These are phyloP conservation scores for Glycine tomentella DNA, from an alignment of 306 rosid genomes.

Conservation along the genomic window DNA sequence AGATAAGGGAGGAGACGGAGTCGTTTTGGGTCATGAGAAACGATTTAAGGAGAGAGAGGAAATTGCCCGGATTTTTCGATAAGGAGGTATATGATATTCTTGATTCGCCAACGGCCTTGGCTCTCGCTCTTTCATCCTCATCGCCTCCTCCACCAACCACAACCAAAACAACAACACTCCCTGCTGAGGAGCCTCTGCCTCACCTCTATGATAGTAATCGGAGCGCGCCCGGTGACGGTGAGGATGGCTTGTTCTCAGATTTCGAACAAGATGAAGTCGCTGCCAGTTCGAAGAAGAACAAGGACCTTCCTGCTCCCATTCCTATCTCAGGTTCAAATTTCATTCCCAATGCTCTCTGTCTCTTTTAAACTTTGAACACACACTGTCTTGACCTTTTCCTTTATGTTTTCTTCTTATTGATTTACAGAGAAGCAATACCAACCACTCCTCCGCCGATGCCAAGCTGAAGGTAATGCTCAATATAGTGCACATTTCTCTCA, in stretches of 20 bases:
- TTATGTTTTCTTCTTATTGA: not conserved
- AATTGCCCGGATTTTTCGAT: conserved; percentile 83
- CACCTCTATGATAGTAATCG: conserved; percentile 59
- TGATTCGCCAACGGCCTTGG: conserved; percentile 52
- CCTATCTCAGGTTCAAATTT: conserved; percentile 66
- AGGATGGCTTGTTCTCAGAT: conserved; percentile 78
- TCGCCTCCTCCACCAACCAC: not conserved
- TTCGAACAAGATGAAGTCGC: conserved; percentile 70
- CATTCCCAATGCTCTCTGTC: not conserved
- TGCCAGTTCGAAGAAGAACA: conserved; percentile 37
- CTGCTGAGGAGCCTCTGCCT: not conserved
- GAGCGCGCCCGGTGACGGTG: conserved; percentile 50
- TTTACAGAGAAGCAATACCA: conserved; percentile 60
- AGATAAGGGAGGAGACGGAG: conserved; percentile 69
- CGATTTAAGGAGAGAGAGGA: conserved; percentile 78
- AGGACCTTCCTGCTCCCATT: conserved; percentile 54
- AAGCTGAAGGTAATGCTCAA: conserved; percentile 50
- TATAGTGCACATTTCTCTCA: not conserved
- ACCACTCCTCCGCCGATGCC: conserved; percentile 33
- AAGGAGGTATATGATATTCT: conserved; percentile 82
- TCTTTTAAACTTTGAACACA: not conserved
- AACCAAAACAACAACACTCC: not conserved
- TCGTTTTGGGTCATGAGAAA: conserved; percentile 89
- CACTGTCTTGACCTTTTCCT: not conserved
- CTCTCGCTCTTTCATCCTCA: conserved; percentile 35